phyloP scores from a whole-genome alignment of 331 rosid species.

The Malus hybrid region DNA sequence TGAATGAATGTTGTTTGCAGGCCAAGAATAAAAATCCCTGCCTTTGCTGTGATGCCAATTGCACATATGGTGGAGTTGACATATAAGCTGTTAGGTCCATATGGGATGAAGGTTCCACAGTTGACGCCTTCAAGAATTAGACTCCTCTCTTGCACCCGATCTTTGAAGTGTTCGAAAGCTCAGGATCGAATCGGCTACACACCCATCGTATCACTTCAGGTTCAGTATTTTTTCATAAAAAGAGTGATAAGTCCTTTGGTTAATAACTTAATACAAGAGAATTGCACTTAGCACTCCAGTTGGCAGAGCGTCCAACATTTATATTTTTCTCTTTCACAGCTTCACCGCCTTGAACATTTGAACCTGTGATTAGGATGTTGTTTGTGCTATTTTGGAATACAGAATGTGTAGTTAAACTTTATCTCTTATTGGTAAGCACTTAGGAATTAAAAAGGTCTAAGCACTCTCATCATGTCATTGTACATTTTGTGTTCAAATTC shows the following conservation, averaged over 20 bases:
- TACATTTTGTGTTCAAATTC: neutral
- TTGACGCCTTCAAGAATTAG: constrained; percentile 93
- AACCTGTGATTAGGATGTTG: neutral
- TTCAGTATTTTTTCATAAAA: constrained; percentile 19
- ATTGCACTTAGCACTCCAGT: neutral
- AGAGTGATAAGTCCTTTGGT: neutral
- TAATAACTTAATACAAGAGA: neutral
- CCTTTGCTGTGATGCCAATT: constrained; percentile 68
- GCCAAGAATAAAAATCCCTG: constrained; percentile 88
- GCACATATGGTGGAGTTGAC: constrained; percentile 78
- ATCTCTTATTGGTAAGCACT: neutral
- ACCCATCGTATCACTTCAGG: constrained; percentile 77
- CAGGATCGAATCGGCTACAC: constrained; percentile 70
- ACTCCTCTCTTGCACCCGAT: constrained; percentile 73
- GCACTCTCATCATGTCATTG: neutral
- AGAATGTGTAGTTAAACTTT: neutral
- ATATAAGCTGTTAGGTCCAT: constrained; percentile 79
- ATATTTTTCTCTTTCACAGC: no score
- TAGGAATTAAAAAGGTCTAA: neutral
- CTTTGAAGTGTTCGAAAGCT: constrained; percentile 85
- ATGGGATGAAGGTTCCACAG: constrained; percentile 97
- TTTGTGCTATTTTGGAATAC: neutral
- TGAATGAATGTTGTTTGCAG: constrained; percentile 55
- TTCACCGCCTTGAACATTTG: neutral
- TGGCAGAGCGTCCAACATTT: neutral